Evolutionary conservation across 257 asterid genomes (phyloP).

Genomic region (Rehmannia glutinosa): DNA sequence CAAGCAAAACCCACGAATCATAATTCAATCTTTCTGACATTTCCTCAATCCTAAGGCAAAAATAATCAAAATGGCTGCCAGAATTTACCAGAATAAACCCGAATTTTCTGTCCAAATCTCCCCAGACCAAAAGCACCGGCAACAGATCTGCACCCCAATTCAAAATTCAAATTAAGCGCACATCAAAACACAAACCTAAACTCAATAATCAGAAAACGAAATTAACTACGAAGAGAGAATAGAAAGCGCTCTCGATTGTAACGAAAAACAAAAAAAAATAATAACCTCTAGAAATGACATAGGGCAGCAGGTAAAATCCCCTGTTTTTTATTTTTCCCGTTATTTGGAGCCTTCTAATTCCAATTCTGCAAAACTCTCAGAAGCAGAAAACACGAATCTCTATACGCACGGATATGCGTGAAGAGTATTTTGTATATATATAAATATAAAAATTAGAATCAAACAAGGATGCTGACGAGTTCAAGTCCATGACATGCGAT

Average conservation of each 20-base stretch:
- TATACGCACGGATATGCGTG: background rate
- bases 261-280: background rate
- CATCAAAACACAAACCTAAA: constrained; percentile 11
- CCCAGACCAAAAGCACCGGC: constrained; percentile 43
- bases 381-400: constrained; percentile 22
- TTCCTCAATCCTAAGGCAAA: background rate
- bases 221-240: background rate
- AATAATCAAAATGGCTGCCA: background rate
- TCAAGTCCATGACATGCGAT: constrained; percentile 11
- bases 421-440: background rate
- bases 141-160: constrained; percentile 46
- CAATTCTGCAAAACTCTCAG: background rate
- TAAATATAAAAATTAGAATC: constrained; percentile 1
- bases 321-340: background rate
- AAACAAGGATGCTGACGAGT: background rate
- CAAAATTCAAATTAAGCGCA: constrained; percentile 12
- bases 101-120: constrained; percentile 29
- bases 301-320: constrained; percentile 9
- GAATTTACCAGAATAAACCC: constrained; percentile 47
- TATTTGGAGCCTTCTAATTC: constrained; percentile 14
- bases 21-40: background rate
- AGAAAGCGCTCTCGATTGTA: constrained; percentile 6
- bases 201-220: background rate
- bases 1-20: background rate
- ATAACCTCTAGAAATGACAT: constrained; percentile 75